Base-by-base conservation (phyloP, 352 stramenopile genomes). In the Globisporangium orthogonon region DNA sequence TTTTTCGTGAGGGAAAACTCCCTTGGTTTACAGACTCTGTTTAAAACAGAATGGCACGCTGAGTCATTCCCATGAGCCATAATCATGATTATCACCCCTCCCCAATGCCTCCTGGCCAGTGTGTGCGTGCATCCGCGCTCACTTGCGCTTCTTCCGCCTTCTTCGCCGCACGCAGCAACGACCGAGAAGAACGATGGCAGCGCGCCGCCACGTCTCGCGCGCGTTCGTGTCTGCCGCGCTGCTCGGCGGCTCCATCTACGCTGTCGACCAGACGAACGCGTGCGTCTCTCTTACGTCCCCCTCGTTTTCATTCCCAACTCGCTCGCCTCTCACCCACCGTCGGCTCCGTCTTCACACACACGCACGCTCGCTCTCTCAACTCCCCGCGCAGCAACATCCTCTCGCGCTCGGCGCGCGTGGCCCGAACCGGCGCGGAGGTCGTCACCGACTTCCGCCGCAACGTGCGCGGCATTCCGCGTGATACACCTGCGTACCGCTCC, bases 321-420 rank as follows among this genome's bases (percentile, higher is more conserved):
- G 17, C 33, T 23, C 23, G 23, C 23, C 23, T 23, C 33, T 37
- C 33, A 37, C 9, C 9, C 33, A 33, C 5, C 28, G 11, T 17
- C 35, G 58, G 45, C 17, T 29, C 47, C 33, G 33, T 9, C 9
- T 9, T 37, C 33, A 37, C 33, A 9, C 33, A 37, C 33, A 9
- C 33, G 2, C 33, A 11, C 7, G 14, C 35, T 10, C 35, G 33
- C 33, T 37, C 33, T 37, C 33, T 9, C 6, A 37, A 50, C 4
- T 55, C 6, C 29, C 7, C 11, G 33, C 18, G 35, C 52, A 91
- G 78, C 35, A 67, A 89, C 18, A 70, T 89, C 29, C 55, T 86
- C 9, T 85, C 80, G 9, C 79, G 79, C 14, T 92, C 79, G 33
- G 47, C 72, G 41, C 82, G 82, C 10, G 79, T 92, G 17, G 71